Conservation (phyloP, 2,329 filamentous ascomycete genomes). For the Fusarium coffeatum region DNA sequence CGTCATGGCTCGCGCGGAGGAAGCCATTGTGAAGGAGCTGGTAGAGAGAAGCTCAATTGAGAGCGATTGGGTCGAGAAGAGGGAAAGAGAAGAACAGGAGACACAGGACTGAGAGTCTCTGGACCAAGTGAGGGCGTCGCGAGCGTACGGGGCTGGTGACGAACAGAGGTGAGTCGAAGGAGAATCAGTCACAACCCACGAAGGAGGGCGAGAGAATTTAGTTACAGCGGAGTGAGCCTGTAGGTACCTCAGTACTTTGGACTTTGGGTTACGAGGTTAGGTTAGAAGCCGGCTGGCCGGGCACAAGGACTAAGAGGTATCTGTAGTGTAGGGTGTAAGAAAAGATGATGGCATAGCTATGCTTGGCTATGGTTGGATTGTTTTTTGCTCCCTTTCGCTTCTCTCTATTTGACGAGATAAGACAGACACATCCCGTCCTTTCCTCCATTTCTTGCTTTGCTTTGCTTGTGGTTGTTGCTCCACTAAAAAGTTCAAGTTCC, state of each 20-base stretch:
- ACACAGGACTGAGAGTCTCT: slow-evolving; percentile 37
- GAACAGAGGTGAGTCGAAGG: slow-evolving; percentile 41
- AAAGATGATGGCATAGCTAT: slow-evolving; percentile 18
- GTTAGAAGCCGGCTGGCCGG: slow-evolving; percentile 27
- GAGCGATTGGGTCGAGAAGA: slow-evolving; percentile 27
- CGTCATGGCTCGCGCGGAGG: slow-evolving; percentile 58
- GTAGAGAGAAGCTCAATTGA: slow-evolving; percentile 43
- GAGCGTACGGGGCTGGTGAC: slow-evolving; percentile 34
- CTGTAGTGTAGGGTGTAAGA: slow-evolving; percentile 10
- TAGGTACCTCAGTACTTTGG: slow-evolving; percentile 3
- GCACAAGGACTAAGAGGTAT: slow-evolving; percentile 18
- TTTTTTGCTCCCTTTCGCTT: slow-evolving; percentile 21
- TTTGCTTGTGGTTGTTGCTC: slow-evolving; percentile 8
- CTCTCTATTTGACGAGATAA: slow-evolving; percentile 20
- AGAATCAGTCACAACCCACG: slow-evolving; percentile 38
- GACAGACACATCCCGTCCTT: slow-evolving; percentile 16
- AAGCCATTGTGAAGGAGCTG: slow-evolving; percentile 56
- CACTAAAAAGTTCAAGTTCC: slow-evolving; percentile 43
- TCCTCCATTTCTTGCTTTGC: slow-evolving; percentile 26
- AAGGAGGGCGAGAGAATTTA: slow-evolving; percentile 40
- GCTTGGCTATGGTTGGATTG: slow-evolving; percentile 7
- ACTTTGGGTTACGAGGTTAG: neutral
- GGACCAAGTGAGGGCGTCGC: slow-evolving; percentile 38
- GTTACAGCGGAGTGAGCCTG: slow-evolving; percentile 2
- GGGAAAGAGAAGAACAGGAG: slow-evolving; percentile 17